Evolutionary conservation across 345 rosid genomes (phyloP).

Genomic region (Barbarea vulgaris): DNA sequence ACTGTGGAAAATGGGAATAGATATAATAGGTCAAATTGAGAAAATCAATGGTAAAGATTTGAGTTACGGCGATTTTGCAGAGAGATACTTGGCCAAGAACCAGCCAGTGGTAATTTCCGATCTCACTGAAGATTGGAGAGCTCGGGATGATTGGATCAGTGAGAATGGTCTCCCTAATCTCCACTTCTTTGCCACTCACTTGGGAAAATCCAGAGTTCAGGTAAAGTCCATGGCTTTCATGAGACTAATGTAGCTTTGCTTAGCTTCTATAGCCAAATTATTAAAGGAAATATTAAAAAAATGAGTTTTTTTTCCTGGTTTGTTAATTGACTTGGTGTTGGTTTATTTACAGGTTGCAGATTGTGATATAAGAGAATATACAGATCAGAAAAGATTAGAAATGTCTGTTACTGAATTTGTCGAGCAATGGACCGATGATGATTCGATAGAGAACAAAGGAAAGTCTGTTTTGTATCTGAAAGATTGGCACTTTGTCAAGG

Average conservation of each 20-base stretch:
- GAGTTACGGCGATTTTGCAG: conserved; percentile 63
- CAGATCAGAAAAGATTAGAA: conserved; percentile 83
- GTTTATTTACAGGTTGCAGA: conserved; percentile 67
- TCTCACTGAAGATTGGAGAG: conserved; percentile 82
- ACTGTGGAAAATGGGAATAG: conserved; percentile 52
- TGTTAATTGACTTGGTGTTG: not conserved
- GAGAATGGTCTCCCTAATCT: conserved; percentile 61
- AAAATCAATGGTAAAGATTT: conserved; percentile 66
- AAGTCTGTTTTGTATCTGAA: conserved; percentile 68
- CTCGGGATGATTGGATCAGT: conserved; percentile 78
- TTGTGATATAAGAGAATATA: conserved; percentile 72
- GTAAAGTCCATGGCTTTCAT: conserved; percentile 40
- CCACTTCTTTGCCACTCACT: conserved; percentile 62
- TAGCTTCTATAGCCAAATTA: not conserved
- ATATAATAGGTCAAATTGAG: conserved; percentile 66
- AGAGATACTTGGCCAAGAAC: conserved; percentile 64
- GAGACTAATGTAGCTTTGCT: not conserved
- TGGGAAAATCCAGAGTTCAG: conserved; percentile 81
- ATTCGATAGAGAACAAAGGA: conserved; percentile 17
- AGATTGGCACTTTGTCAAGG: conserved; percentile 98
- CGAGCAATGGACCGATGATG: conserved; percentile 49
- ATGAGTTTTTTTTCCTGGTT: no score
- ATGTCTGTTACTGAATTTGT: conserved; percentile 78
- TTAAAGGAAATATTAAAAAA: no score
- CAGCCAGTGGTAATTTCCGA: conserved; percentile 73